Evolutionary conservation across 345 rosid genomes (phyloP), one percentile per base, ranked within the genome.

Genomic region (Turritis glabra): DNA sequence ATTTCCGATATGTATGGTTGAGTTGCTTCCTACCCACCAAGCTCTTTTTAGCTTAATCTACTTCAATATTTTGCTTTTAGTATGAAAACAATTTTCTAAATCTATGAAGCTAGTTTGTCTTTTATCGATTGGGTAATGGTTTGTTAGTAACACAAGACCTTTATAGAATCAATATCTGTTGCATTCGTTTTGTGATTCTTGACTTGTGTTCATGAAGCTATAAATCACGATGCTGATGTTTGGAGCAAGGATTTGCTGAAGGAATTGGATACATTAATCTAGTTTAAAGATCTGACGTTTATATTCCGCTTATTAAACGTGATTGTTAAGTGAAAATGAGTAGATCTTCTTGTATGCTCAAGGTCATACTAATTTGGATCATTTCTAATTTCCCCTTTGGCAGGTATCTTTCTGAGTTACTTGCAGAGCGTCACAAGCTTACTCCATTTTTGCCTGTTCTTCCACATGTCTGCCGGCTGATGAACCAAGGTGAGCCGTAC

Each of bases 331-430:
- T 53, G 69, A 19, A 29, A 61, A 2, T 60, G 15, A 37, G 27
- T 47, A 53, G 46, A 68, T 57, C 37, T 59, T 60, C 47, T 69
- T 81, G 56, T 64, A 43, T 77, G 17, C 14, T 53, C 48, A 30
- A 38, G 48, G 22, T 61, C 66, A 40, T 48, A 55, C 63, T 63
- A 25, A 80, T 62, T 52, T 69, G 17, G 63, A 32, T 9, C 0
- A 15, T 68, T 57, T 56, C 33, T 26, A 32, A 63, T 40, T 67
- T 61, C 29, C 17, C 23, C 21, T 33, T 74, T 72, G 46, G 65
- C 89, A 95, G 97, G 76, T 95, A 94, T 83, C 87, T 95, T 41
- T 75, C 86, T 0, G 97, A 89, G 77, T 82, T 95, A 75, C 74
- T 88, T 38, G 97, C 82, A 33, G 97, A 95, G 84, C 93, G 90